Base-by-base conservation (phyloP, 805 yeast genomes). In the Yamadazyma paraphyllophila region DNA sequence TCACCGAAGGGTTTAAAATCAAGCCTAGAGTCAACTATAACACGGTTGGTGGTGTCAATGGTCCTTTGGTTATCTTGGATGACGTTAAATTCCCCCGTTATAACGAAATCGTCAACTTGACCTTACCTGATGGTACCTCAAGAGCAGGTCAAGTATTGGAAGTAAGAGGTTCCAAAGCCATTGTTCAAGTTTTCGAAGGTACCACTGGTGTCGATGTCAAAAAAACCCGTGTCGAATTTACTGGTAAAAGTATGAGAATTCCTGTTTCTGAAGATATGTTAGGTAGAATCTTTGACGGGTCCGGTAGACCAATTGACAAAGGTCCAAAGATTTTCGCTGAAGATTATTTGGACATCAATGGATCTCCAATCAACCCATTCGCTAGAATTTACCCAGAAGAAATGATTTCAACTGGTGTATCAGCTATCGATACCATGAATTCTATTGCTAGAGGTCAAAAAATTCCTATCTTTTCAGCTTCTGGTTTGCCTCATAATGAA, bases 401-500 rank as follows among this genome's bases (percentile, higher is more conserved):
- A 76, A 94, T 94, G 99, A 94, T 94, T 60, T 90, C 97, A 43
- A 95, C 99, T 14, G 99, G 99, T 81, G 80, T 94, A 53, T 91
- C 97, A 40, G 97, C 99, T 41, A 94, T 94, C 64, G 99, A 94
- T 69, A 91, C 97, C 47, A 94, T 94, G 99, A 95, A 94, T 74
- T 92, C 99, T 36, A 94, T 94, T 78, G 99, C 99, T 49, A 88
- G 99, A 81, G 99, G 99, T 57, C 99, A 94, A 76, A 94, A 94
- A 76, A 94, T 94, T 67, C 99, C 99, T 45, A 95, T 94, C 68
- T 94, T 94, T 76, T 89, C 97, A 45, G 99, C 99, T 39, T 90
- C 98, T 44, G 99, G 99, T 77, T 82, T 94, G 66, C 99, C 99
- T 47, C 99, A 94, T 73, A 94, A 94, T 67, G 99, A 94, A 73